Percentiles rank a stretch among this genome's conserved stretches.
Conservation (phyloP, 2,329 filamentous ascomycete species). For the Aureobasidium musti region DNA sequence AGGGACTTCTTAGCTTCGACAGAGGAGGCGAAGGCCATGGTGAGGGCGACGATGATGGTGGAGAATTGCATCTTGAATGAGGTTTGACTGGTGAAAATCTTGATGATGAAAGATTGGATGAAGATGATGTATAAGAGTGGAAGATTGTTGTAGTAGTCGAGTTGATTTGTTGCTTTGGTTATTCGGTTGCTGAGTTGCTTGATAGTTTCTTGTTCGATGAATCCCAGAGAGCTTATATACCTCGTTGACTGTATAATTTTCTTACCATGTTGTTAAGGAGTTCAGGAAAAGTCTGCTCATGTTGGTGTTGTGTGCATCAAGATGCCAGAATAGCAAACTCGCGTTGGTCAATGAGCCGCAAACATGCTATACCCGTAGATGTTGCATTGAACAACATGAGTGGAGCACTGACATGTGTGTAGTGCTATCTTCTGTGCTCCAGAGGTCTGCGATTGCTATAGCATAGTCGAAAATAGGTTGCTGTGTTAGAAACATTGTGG, state of each 20-base stretch:
- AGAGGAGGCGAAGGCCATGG: slow-evolving; percentile 14
- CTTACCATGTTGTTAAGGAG: not conserved
- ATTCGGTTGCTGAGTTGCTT: slow-evolving; percentile 6
- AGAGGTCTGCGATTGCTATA: not conserved
- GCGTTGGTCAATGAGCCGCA: slow-evolving; percentile 1
- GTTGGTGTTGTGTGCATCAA: not conserved
- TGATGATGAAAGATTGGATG: not conserved
- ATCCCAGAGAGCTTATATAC: not conserved
- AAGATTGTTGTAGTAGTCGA: not conserved
- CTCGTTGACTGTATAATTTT: not conserved
- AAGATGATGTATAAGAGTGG: not conserved
- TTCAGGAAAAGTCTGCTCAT: not conserved
- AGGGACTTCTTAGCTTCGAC: slow-evolving; percentile 17
- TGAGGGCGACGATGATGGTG: slow-evolving; percentile 3
- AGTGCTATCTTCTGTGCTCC: not conserved
- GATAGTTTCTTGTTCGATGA: not conserved
- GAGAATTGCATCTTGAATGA: slow-evolving; percentile 15
- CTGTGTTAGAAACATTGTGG: not conserved
- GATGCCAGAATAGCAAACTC: slow-evolving; percentile 1
- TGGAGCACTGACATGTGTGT: not conserved
- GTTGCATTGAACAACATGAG: not conserved
- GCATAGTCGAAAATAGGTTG: not conserved
- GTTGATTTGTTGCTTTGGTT: slow-evolving; percentile 2
- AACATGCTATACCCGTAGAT: not conserved
- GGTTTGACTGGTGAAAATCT: not conserved